Evolutionary conservation across 1,284 basidiomycete species (phyloP), one percentile per base, ranked within the genome.

Genomic region (Rhodotorula glutinis): DNA sequence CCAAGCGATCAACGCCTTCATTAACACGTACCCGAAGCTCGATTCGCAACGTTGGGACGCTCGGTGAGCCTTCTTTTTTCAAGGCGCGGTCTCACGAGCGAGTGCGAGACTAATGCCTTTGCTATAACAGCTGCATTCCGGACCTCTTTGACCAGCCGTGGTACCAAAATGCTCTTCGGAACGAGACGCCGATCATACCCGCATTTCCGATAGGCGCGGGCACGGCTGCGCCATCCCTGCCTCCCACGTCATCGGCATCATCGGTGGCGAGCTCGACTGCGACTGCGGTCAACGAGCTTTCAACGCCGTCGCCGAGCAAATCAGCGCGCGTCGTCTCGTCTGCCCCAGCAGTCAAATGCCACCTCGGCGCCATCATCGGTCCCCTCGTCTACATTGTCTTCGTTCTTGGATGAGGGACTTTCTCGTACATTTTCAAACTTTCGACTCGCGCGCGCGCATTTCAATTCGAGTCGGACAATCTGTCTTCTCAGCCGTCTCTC

Each of bases 1-100:
- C 57, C 76, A 81, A 65, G 82, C 87, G 25, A 85, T 91, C 51
- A 76, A 82, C 54, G 84, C 85, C 14, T 93, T 92, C 80, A 87
- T 89, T 16, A 79, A 82, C 59, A 78, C 85, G 19, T 92, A 84
- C 78, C 86, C 87, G 10, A 53, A 27, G 3, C 52, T 69, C 43
- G 51, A 53, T 8, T 9, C 43, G 8, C 44, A 69, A 17, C 65
- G 70, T 0, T 72, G 67, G 67, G 62, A 59, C 21, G 52, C 69
- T 2, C 58, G 43, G 67, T 64, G 2, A 44, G 62, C 13, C 17
- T 9, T n/a, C 25, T 25, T 29, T 27, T 27, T 27, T 0, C 27
- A 10, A 5, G 33, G 33, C 33, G 33, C 49, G 16, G 10, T 25
- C 49, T 29, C 25, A 5, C 16, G 25, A 47, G 13, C 46, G 21